A percentile compares a stretch with the other conserved stretches of the same genome.
phyloP scores from a whole-genome alignment of 2,329 filamentous ascomycete species.

The Lecanoromycetidae sp. region DNA sequence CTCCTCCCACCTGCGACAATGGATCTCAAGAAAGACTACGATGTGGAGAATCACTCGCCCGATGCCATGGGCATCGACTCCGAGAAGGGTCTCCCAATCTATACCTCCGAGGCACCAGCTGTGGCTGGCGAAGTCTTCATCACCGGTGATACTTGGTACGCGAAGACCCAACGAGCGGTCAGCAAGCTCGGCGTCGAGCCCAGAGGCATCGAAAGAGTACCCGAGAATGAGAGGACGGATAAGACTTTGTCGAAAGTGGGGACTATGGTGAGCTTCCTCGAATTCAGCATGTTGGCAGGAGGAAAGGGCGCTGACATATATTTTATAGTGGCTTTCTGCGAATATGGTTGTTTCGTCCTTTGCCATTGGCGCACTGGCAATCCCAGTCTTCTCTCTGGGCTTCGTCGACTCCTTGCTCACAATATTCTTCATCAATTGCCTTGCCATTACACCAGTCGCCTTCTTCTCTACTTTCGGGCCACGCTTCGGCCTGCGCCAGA shows the following conservation, averaged over 20 bases:
- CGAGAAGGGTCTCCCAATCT: conserved; percentile 12
- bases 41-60: conserved; percentile 22
- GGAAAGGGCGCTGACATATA: conserved; percentile 20
- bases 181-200: conserved; percentile 58
- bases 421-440: conserved; percentile 62
- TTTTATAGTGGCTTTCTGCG: conserved; percentile 56
- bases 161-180: conserved; percentile 50
- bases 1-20: conserved; percentile 14
- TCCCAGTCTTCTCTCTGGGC: conserved; percentile 56
- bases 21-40: conserved; percentile 17
- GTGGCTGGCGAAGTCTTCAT: conserved; percentile 49
- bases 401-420: conserved; percentile 61
- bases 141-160: conserved; percentile 44
- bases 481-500: conserved; percentile 61
- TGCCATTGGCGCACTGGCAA: conserved; percentile 58
- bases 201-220: conserved; percentile 63
- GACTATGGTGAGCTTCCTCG: conserved; percentile 49
- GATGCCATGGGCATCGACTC: conserved; percentile 23
- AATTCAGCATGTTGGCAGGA: conserved; percentile 2
- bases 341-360: conserved; percentile 70
- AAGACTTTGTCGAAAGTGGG: conserved; percentile 53
- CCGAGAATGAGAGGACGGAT: conserved; percentile 55
- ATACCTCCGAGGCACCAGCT: conserved; percentile 25
- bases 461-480: conserved; percentile 71
- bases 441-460: conserved; percentile 60